Base-by-base conservation (phyloP, 177 flowering plant genomes). In the Vitis hybrid region DNA sequence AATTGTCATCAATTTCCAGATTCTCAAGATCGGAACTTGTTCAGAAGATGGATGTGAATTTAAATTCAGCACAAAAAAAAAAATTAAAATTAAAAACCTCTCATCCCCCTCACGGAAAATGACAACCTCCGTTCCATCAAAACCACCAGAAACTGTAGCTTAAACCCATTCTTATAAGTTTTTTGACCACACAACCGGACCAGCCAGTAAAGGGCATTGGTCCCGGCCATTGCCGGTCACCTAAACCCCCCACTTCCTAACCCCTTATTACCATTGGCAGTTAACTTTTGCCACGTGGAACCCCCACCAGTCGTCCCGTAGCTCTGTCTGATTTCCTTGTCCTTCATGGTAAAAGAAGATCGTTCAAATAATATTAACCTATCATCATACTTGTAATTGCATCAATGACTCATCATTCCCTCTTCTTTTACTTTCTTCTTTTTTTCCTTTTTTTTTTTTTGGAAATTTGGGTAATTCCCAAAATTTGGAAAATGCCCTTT, bases 181-280 rank as follows among this genome's bases (percentile, higher is more conserved):
- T 65, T 20, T 55, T 69, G 76, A 64, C 84, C 81, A 74, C 82
- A 70, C 10, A 74, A 81, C 81, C 74, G 78, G 75, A 52, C 16
- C 52, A 70, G 55, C 73, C 74, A 31, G 80, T 76, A 26, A 64
- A 33, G 15, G 51, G 79, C 64, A 64, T 15, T 70, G 5, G 62
- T 51, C 50, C 79, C 48, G 76, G 76, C 16, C 62, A 70, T 55
- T 62, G 22, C 65, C 26, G 68, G 79, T 73, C 9, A 20, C 29
- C 77, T 11, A 19, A 51, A 70, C 68, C 60, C 74, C 19, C 63
- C 68, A 50, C 67, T 68, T 73, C 75, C 68, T 48, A 64, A 55
- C 55, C 56, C 67, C 55, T 49, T 15, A 8, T 18, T 29, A 57
- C 7, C 6, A 52, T 6, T 15, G 29, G 16, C 11, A 26, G 68